Base-by-base conservation (phyloP, 371 early-diverging fungal species). In the Ordospora colligata region DNA sequence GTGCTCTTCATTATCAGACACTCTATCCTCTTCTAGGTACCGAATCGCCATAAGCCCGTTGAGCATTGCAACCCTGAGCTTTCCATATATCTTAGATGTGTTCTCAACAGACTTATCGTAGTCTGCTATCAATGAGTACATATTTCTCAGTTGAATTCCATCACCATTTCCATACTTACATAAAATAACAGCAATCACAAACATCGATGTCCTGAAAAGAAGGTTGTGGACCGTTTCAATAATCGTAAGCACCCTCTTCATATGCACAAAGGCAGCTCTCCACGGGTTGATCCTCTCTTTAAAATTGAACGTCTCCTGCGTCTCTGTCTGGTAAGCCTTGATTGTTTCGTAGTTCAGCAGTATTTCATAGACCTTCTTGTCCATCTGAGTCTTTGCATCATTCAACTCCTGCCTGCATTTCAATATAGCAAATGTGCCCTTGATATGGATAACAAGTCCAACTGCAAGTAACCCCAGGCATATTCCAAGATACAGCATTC, bases 301-400 rank as follows among this genome's bases (percentile, higher is more conserved):
- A 45, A 68, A 79, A 5, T 2, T 19, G 11, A 0, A 10, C 3
- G 42, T 58, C 42, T 79, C 75, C 42, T 25, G 22, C 9, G 65
- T n/a, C 53, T 80, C 76, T 32, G 76, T 80, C 19, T 67, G 67
- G 32, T 11, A 54, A 12, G 58, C 22, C 52, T 44, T 40, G 54
- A 80, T 72, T 3, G 63, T 49, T 27, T 70, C 74, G 17, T 42
- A 40, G 49, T 80, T 80, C 0, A n/a, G 37, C 11, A 80, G 47
- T 44, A 62, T 40, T 50, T 80, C 80, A 42, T 77, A 50, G 1
- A 80, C 54, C 5, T n/a, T 44, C 27, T 67, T 76, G 46, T 64
- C 77, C 51, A 62, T 67, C 17, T 47, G 17, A 12, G 68, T 70
- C 23, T 69, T 54, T 11, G 23, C 47, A 25, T 19, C 52, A 67